Conservation (phyloP, 768 basidiomycete species). For the Collybiopsis luxurians region DNA sequence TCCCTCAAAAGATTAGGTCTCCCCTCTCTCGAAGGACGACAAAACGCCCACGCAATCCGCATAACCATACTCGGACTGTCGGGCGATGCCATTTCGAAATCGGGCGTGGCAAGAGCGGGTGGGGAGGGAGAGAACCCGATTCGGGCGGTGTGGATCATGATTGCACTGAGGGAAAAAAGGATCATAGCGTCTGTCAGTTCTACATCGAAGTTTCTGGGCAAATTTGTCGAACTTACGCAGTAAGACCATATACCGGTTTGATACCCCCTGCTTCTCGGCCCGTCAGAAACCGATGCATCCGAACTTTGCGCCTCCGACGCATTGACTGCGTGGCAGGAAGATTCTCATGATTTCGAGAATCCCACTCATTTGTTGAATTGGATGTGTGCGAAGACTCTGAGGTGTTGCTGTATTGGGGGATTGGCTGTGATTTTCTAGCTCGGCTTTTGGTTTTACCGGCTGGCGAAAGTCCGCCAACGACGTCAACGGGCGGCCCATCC, state of each 20-base stretch:
- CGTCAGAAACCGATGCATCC: constrained; percentile 81
- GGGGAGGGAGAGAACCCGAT: constrained; percentile 43
- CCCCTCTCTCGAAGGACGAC: not conserved
- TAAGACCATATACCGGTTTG: constrained; percentile 87
- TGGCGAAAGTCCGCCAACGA: too few species aligned
- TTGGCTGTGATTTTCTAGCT: too few species aligned
- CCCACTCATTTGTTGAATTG: not conserved
- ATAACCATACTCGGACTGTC: constrained; percentile 5
- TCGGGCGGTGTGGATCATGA: constrained; percentile 42
- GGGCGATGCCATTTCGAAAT: constrained; percentile 40
- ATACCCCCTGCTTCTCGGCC: constrained; percentile 82
- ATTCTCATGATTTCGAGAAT: too few species aligned
- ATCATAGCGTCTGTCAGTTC: not conserved
- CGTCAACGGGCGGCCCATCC: constrained; percentile 27
- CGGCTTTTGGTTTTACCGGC: too few species aligned
- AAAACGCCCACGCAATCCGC: constrained; percentile 7
- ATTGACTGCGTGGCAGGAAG: too few species aligned
- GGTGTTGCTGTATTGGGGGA: too few species aligned
- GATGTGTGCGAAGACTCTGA: not conserved
- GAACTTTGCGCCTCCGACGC: constrained; percentile 31
- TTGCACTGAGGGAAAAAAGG: constrained; percentile 28
- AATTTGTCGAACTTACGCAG: constrained; percentile 81
- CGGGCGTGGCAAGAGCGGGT: constrained; percentile 8
- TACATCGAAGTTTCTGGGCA: too few species aligned
- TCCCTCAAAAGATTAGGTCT: not conserved